Percentiles rank a stretch among this genome's conserved stretches.
These are phyloP conservation scores for Solanum hybrid DNA, from an alignment of 305 asterid species.

Conservation along the genomic window DNA sequence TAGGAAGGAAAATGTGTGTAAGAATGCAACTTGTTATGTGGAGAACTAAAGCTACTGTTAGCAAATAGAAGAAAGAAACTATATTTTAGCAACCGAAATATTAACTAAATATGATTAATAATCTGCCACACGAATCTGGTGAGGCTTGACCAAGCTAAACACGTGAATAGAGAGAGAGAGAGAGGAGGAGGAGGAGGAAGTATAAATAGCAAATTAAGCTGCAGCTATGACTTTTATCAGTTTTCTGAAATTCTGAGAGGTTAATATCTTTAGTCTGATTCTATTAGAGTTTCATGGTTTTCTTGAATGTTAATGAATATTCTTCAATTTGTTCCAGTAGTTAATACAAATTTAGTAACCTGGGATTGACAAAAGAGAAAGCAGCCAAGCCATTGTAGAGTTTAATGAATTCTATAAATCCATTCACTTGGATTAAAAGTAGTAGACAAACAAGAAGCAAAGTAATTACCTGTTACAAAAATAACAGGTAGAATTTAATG, in stretches of 20 bases:
- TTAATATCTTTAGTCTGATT: background rate
- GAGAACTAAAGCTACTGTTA: background rate
- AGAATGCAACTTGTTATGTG: background rate
- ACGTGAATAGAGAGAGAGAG: background rate
- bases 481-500: constrained; percentile 33
- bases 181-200: background rate
- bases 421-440: background rate
- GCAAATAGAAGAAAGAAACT: background rate
- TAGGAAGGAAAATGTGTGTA: background rate
- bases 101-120: background rate
- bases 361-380: background rate
- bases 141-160: background rate
- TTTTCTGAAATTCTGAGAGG: background rate
- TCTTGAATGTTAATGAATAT: background rate
- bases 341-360: background rate
- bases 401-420: background rate
- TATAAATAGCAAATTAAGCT: background rate
- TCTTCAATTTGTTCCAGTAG: background rate
- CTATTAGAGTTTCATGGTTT: background rate
- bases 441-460: background rate
- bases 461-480: constrained; percentile 56
- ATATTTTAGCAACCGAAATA: background rate
- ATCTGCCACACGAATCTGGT: background rate
- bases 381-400: background rate
- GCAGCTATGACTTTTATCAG: background rate